phyloP scores from a whole-genome alignment of 1,139 yeast species.

The Saccharomyces pastorianus region DNA sequence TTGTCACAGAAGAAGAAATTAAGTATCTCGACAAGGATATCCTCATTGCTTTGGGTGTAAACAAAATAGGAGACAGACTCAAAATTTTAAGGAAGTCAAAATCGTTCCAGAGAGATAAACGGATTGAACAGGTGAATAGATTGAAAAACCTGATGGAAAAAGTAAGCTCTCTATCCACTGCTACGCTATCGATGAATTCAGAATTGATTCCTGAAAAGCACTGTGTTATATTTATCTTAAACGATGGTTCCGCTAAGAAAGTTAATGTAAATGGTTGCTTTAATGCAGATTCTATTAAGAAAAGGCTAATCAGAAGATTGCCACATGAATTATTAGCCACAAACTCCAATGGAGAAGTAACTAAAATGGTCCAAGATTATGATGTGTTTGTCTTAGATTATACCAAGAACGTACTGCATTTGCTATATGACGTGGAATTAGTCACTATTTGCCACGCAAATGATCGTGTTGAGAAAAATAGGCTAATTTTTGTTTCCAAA shows the following conservation, averaged over 20 bases:
- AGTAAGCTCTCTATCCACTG: conserved; percentile 15
- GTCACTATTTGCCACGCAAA: conserved; percentile 75
- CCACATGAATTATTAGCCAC: conserved; percentile 31
- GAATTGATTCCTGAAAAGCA: conserved; percentile 35
- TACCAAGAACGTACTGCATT: conserved; percentile 39
- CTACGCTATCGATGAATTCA: conserved; percentile 17
- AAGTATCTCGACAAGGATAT: conserved; percentile 52
- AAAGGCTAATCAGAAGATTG: conserved; percentile 56
- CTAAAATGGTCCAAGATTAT: conserved; percentile 39
- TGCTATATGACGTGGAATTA: conserved; percentile 69
- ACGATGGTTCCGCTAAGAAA: conserved; percentile 66
- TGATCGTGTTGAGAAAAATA: conserved; percentile 60
- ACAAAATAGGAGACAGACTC: conserved; percentile 74
- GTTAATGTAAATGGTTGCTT: conserved; percentile 75
- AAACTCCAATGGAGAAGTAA: conserved; percentile 33
- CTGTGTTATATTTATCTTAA: conserved; percentile 59
- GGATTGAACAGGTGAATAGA: conserved; percentile 32
- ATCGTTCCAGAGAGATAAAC: conserved; percentile 14
- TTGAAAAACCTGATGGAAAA: conserved; percentile 17
- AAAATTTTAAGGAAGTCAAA: conserved; percentile 38
- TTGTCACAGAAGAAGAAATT: conserved; percentile 42
- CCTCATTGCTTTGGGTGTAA: conserved; percentile 66
- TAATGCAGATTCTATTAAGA: conserved; percentile 71
- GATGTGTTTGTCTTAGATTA: conserved; percentile 42
- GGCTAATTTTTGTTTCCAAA: conserved; percentile 62